Base-by-base conservation (phyloP, 176 grass and related monocot genomes). In the Eleusine coracana region DNA sequence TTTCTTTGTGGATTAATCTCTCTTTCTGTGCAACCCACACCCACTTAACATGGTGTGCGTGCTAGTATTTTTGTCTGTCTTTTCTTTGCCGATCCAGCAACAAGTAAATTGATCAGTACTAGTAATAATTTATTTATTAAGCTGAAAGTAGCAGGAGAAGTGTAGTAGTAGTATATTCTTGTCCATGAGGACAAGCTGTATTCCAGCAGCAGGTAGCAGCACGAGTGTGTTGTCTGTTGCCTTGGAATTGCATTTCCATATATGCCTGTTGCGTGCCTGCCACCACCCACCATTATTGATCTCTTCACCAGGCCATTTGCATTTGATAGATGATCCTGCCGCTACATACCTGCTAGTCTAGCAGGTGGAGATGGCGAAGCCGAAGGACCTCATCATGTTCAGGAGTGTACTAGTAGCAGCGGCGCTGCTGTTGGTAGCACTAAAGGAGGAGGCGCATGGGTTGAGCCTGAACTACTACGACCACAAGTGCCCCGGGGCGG, bases 391-490 rank as follows among this genome's bases (percentile, higher is more conserved):
- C 48, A 44, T 44, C 7, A 7, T 1, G 5, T 1, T 44, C 31
- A 34, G 31, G 31, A 34, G 31, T 44, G 41, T 52, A 15, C 50
- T 52, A 52, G 42, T 10, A 45, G 50, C 14, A 15, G 48, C 48
- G 13, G 11, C 20, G 56, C 56, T 21, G 17, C 15, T 52, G 15
- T 52, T 66, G 31, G 3, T 15, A 66, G 3, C 31, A 16, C 0
- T 73, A n/a, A 0, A 46, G 2, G 2, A 34, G 31, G 31, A 2
- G 44, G 44, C 10, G 44, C 44, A 46, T 46, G 44, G 8, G 0
- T 17, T 12, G 73, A 95, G 92, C 86, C 65, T 90, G 29, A 83
- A 90, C 41, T 91, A 90, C 79, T 98, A 98, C 34, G 79, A 75
- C 13, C 28, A 88, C 48, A 93, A 54, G 29, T 98, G 95, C 73